phyloP scores from a whole-genome alignment of 2,329 filamentous ascomycete genomes.

The Fusarium oligoseptatum region DNA sequence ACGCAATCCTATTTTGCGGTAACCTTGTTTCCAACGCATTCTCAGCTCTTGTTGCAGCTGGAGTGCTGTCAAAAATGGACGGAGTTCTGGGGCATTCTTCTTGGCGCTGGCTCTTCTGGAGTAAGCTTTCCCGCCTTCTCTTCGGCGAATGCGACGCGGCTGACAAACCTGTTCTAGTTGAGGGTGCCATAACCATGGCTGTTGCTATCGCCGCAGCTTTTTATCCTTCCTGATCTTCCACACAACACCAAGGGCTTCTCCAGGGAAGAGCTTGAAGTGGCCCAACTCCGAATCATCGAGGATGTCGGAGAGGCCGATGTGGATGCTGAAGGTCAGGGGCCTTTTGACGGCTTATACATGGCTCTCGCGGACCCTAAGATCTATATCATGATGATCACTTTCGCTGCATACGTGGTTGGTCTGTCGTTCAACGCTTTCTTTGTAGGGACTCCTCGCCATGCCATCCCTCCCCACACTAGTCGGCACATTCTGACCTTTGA shows the following conservation, averaged over 20 bases:
- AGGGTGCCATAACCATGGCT: neutral
- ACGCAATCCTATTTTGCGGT: constrained; percentile 69
- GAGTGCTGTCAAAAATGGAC: constrained; percentile 68
- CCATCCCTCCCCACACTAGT: too few relatives aligned
- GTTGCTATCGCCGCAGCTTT: neutral
- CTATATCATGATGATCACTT: neutral
- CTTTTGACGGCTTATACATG: neutral
- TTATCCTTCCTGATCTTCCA: neutral
- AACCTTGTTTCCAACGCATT: constrained; percentile 71
- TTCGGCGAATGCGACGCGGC: too few relatives aligned
- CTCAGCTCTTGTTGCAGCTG: constrained; percentile 68
- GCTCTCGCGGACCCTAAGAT: neutral
- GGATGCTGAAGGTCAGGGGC: neutral
- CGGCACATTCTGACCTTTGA: too few relatives aligned
- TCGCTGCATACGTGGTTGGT: neutral
- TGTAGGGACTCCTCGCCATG: too few relatives aligned
- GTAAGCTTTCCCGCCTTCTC: too few relatives aligned
- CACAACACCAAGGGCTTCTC: neutral
- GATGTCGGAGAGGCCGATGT: neutral
- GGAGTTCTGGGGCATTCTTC: constrained; percentile 63
- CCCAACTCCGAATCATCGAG: neutral
- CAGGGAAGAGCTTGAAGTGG: neutral
- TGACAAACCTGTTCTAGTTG: neutral
- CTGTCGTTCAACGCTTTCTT: neutral
- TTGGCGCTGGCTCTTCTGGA: neutral